Evolutionary conservation across 2,329 filamentous ascomycete species (phyloP).

Genomic region (Monosporascus cannonballus): DNA sequence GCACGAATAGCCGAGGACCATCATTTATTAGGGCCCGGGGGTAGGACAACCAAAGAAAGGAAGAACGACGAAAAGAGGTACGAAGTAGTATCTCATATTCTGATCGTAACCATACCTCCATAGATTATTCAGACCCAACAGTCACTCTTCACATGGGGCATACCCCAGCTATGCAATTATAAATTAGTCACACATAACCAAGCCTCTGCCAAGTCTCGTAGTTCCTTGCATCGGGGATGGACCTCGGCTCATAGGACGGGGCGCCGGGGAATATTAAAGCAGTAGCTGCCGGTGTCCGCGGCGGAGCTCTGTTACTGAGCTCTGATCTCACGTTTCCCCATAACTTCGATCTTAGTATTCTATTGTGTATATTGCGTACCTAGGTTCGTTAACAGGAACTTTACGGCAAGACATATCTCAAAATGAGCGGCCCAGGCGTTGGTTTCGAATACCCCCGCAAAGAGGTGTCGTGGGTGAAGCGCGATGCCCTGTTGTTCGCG

Average conservation of each 20-base stretch:
- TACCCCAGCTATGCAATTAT: no score
- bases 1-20: no score
- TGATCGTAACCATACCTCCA: no score
- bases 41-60: no score
- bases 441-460: conserved; percentile 75
- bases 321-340: background rate
- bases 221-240: background rate
- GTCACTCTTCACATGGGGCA: no score
- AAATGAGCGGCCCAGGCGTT: conserved; percentile 47
- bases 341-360: background rate
- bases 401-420: conserved; percentile 4
- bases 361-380: background rate
- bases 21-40: no score
- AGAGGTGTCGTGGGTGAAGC: conserved; percentile 78
- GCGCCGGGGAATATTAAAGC: background rate
- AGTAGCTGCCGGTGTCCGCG: background rate
- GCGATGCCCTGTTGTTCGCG: conserved; percentile 84
- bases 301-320: background rate
- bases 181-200: no score
- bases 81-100: no score
- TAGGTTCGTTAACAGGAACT: background rate
- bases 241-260: background rate
- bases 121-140: no score
- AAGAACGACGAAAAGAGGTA: no score
- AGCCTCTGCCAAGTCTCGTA: no score